phyloP scores from a whole-genome alignment of 805 yeast species.

The Candida taoyuanica region DNA sequence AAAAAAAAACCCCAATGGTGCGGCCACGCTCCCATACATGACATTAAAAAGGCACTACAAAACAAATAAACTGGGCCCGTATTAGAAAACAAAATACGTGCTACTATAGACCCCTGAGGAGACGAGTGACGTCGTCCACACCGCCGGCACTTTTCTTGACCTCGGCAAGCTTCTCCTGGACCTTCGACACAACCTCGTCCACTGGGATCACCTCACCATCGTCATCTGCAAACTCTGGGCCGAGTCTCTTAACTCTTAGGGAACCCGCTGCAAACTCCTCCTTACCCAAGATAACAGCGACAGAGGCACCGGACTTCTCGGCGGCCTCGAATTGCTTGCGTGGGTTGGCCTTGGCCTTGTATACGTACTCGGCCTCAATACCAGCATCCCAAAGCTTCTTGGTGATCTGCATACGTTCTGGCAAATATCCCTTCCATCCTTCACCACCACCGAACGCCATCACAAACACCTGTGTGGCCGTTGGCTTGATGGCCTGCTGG shows the following conservation, averaged over 20 bases:
- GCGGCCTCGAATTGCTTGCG: conserved; percentile 98
- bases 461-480: conserved; percentile 87
- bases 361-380: conserved; percentile 85
- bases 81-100: too few species aligned
- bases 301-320: conserved; percentile 84
- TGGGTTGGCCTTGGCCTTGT: conserved; percentile 89
- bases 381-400: conserved; percentile 83
- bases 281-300: conserved; percentile 92
- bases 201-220: conserved; percentile 76
- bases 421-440: conserved; percentile 88
- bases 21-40: too few species aligned
- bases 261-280: conserved; percentile 80
- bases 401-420: conserved; percentile 86
- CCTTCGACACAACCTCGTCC: conserved; percentile 51
- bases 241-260: conserved; percentile 80
- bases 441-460: conserved; percentile 99
- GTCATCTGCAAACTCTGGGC: conserved; percentile 81
- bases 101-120: conserved; percentile 39
- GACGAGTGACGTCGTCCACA: conserved; percentile 57
- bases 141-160: conserved; percentile 42
- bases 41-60: too few species aligned
- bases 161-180: conserved; percentile 50
- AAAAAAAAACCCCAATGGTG: too few species aligned
- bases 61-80: too few species aligned
- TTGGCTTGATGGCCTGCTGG: conserved; percentile 54